Conservation (phyloP, 208 protist genomes). For the Willaertia magna region DNA sequence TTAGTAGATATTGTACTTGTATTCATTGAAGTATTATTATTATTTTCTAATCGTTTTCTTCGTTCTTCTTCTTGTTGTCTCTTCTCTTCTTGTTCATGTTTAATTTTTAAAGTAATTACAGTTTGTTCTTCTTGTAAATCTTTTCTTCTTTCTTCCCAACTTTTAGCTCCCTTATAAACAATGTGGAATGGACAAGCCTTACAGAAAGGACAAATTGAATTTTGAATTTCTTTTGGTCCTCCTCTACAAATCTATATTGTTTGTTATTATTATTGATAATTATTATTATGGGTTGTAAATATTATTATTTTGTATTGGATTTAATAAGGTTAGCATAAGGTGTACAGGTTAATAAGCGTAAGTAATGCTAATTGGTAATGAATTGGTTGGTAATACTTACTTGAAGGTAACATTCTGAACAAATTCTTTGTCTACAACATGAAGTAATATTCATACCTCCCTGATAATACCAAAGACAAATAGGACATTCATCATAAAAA, state of each 20-base stretch:
- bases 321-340: too few relatives aligned
- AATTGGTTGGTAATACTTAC: neutral
- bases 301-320: too few relatives aligned
- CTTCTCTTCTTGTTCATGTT: neutral
- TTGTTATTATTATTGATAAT: too few relatives aligned
- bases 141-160: neutral
- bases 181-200: neutral
- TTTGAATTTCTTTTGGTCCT: neutral
- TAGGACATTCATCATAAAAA: conserved; percentile 3
- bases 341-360: too few relatives aligned
- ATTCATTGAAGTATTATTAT: neutral
- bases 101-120: neutral
- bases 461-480: conserved; percentile 1
- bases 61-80: neutral
- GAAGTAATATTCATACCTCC: neutral
- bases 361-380: too few relatives aligned
- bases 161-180: neutral
- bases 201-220: neutral
- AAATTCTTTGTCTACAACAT: neutral
- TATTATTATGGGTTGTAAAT: too few relatives aligned
- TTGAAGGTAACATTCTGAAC: neutral
- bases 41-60: neutral
- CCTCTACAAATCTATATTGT: too few relatives aligned
- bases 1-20: neutral
- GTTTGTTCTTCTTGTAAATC: neutral